Base-by-base conservation (phyloP, 1,284 basidiomycete species). In the Volvariella volvacea region DNA sequence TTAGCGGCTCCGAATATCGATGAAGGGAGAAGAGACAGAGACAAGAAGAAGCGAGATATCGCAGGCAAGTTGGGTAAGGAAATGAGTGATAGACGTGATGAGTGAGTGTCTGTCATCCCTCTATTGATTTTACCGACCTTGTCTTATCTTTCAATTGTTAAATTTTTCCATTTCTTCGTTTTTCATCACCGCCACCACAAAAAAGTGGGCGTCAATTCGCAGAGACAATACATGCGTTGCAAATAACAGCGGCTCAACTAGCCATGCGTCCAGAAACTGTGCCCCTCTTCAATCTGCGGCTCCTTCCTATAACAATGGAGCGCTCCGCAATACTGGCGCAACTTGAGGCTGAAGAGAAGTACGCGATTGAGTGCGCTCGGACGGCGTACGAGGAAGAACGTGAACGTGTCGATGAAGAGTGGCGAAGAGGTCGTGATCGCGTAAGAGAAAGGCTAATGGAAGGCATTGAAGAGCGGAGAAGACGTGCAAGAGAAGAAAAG, bases 401-500 rank as follows among this genome's bases (percentile, higher is more conserved):
- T 22, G 76, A 79, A 50, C 68, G 76, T 34, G 83, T 88, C 2
- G 87, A 89, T 53, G 84, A 87, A 7, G 87, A 89, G 56, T 88
- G 82, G 79, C 73, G 70, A 50, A 73, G 74, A 43, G 87, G 86
- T 2, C 67, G 80, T 37, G 83, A 84, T 22, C 66, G 80, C 21
- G 79, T 90, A 14, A 66, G 81, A 16, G 84, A 88, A 55, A 68
- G 86, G 16, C 64, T 90, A 41, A 61, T 88, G n/a, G 87, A 89
- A 55, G 83, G 87, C 15, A 84, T 89, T 51, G 87, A 89, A 59
- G 87, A 90, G 55, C 70, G 86, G 21, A 64, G 86, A 45, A 68
- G 79, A 50, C 66, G 82, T 46, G 87, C 87, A 20, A 68, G 87
- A 46, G 87, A 90, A 50, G 85, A 89, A 65, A 88, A 88, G 55